A percentile compares a stretch with the other conserved stretches of the same genome.
These are phyloP conservation scores for Aspergillus bombycis DNA, from an alignment of 2,329 filamentous ascomycete genomes.

Conservation along the genomic window DNA sequence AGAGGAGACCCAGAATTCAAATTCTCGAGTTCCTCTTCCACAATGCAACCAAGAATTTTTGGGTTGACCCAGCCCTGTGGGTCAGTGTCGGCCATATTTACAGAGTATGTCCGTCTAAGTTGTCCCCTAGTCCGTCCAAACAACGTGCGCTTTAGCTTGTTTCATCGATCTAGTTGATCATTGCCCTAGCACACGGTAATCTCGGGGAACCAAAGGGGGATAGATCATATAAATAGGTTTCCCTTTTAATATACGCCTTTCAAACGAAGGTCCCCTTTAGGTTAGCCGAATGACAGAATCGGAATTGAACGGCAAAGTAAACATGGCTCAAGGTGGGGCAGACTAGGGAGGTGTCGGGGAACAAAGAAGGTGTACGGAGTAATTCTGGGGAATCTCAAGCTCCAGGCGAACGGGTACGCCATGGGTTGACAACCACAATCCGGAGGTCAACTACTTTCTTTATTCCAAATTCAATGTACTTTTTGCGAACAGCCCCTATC, in stretches of 20 bases:
- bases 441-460: neutral
- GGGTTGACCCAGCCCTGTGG: slow-evolving; percentile 1
- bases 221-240: neutral
- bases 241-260: neutral
- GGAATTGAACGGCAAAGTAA: neutral
- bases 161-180: neutral
- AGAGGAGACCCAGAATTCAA: neutral
- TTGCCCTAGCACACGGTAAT: neutral
- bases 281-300: neutral
- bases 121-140: neutral
- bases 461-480: neutral
- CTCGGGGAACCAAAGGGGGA: neutral
- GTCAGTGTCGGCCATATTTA: neutral
- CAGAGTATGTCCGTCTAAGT: neutral
- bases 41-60: neutral
- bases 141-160: neutral
- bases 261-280: neutral
- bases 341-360: neutral
- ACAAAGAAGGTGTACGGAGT: neutral
- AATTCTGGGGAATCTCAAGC: neutral
- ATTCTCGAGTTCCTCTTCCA: neutral
- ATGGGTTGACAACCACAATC: neutral
- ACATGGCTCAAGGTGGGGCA: neutral
- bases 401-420: neutral
- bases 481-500: neutral